These are phyloP conservation scores for Persicaria tinctoria DNA, from an alignment of 148 eudicot species.

Conservation along the genomic window DNA sequence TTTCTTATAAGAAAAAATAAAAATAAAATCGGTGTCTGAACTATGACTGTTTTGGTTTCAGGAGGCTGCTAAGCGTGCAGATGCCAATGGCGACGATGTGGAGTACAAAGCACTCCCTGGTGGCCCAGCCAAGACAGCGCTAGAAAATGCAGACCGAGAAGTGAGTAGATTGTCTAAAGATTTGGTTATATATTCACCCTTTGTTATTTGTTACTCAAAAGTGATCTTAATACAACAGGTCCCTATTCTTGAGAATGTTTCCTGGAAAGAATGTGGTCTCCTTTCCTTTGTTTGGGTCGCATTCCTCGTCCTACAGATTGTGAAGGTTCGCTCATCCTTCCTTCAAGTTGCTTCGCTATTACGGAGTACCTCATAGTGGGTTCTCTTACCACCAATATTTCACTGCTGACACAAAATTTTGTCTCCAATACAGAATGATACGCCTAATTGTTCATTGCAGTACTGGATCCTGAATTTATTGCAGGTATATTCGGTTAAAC, in stretches of 20 bases:
- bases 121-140: conserved; percentile 40
- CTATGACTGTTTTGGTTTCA: conserved; percentile 19
- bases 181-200: background rate
- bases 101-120: conserved; percentile 72
- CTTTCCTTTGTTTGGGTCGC: conserved; percentile 72
- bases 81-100: conserved; percentile 30
- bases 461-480: conserved; percentile 76
- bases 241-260: conserved; percentile 52
- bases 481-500: conserved; percentile 45
- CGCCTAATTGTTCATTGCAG: conserved; percentile 45
- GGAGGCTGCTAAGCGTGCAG: conserved; percentile 18
- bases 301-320: conserved; percentile 64
- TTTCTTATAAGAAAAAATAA: background rate
- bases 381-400: background rate
- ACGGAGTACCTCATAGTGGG: background rate
- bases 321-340: conserved; percentile 37
- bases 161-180: conserved; percentile 21
- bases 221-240: conserved; percentile 32
- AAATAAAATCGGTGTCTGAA: background rate
- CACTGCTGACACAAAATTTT: conserved; percentile 8
- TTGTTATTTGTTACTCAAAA: conserved; percentile 10
- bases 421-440: conserved; percentile 41
- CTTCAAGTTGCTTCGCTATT: background rate
- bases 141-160: conserved; percentile 24
- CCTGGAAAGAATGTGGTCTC: conserved; percentile 83